Conservation (phyloP, 139 green algal genomes). For the Yamagishiella unicocca region DNA sequence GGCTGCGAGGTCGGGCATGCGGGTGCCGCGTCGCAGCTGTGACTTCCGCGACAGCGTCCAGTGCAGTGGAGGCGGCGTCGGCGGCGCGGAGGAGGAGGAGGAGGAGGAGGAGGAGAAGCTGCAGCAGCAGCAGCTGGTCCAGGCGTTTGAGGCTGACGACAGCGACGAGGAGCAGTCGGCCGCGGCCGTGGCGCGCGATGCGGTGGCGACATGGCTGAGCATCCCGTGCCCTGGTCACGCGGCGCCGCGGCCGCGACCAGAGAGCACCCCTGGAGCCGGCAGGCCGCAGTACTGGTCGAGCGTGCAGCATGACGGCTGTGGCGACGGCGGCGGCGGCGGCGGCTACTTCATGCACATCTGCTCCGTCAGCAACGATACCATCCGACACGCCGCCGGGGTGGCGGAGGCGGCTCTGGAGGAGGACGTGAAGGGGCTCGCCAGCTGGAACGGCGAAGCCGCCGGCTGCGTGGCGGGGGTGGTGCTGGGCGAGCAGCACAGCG, state of each 20-base stretch:
- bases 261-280: neutral
- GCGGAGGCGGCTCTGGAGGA: neutral
- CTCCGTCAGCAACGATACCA: neutral
- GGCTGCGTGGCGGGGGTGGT: too few relatives aligned
- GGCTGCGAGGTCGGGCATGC: too few relatives aligned
- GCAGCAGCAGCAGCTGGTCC: slow-evolving; percentile 10
- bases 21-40: too few relatives aligned
- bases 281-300: neutral
- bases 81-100: neutral
- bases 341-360: neutral
- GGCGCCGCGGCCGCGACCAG: neutral
- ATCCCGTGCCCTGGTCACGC: neutral
- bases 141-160: too few relatives aligned
- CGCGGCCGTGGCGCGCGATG: neutral
- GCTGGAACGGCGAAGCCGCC: neutral
- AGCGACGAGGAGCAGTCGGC: neutral
- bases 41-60: too few relatives aligned
- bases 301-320: neutral
- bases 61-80: neutral
- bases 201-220: neutral
- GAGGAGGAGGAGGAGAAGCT: neutral
- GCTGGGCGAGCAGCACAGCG: too few relatives aligned
- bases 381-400: neutral
- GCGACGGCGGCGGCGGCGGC: too few relatives aligned
- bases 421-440: neutral